A percentile compares a stretch with the other conserved stretches of the same genome.
phyloP scores from a whole-genome alignment of 83 land plant species.

The Picea abies region DNA sequence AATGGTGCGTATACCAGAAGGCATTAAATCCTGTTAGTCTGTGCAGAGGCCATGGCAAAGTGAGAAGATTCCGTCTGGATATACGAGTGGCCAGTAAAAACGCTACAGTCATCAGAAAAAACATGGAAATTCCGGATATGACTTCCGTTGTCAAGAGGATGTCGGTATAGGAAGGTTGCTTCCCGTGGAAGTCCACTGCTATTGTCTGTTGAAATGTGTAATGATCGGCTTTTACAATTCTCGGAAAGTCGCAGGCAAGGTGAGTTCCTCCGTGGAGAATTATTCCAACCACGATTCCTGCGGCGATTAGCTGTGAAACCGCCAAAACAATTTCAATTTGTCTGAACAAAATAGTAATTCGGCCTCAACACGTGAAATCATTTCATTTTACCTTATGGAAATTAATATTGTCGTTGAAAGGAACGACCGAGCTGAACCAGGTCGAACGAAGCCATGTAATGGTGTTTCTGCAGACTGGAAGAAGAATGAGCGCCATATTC shows the following conservation, averaged over 20 bases:
- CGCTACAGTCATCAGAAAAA: slow-evolving; percentile 74
- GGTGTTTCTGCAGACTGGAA: slow-evolving; percentile 75
- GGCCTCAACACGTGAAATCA: no score
- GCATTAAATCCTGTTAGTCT: slow-evolving; percentile 94
- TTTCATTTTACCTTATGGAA: slow-evolving; percentile 68
- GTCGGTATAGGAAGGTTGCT: slow-evolving; percentile 62
- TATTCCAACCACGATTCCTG: slow-evolving; percentile 63
- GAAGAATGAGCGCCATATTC: slow-evolving; percentile 74
- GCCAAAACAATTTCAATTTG: no score
- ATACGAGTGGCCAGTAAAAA: slow-evolving; percentile 75
- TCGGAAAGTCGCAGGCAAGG: slow-evolving; percentile 83
- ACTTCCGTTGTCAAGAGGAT: slow-evolving; percentile 57
- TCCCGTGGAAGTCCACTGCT: slow-evolving; percentile 52
- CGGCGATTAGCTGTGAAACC: slow-evolving; percentile 68
- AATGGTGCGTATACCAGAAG: slow-evolving; percentile 98
- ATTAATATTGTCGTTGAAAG: slow-evolving; percentile 77
- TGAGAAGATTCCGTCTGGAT: slow-evolving; percentile 68
- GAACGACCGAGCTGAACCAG: slow-evolving; percentile 32
- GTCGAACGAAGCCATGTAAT: slow-evolving; percentile 62
- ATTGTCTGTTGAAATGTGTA: slow-evolving; percentile 49
- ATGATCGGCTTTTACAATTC: slow-evolving; percentile 39
- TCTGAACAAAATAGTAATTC: no score
- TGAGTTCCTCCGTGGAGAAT: slow-evolving; percentile 76
- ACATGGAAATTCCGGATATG: slow-evolving; percentile 82
- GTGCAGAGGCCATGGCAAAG: slow-evolving; percentile 85